Evolutionary conservation across 306 rosid species (phyloP).

Genomic region (Acmispon strigosus): DNA sequence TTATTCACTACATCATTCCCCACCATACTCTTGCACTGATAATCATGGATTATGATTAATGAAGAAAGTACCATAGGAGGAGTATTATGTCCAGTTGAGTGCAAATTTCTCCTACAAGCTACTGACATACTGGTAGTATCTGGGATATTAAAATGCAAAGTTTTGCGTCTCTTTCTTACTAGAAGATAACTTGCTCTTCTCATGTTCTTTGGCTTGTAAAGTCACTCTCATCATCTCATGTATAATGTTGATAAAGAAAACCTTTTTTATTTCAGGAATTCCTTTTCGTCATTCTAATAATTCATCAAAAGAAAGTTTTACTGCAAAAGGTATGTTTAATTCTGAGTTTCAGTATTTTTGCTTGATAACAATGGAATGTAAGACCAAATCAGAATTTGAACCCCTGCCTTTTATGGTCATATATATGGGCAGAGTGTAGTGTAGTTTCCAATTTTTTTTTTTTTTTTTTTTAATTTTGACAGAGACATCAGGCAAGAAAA

Average conservation of each 20-base stretch:
- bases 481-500: neutral
- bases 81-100: constrained; percentile 10
- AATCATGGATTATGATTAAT: neutral
- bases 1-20: constrained; percentile 2
- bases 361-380: constrained; percentile 19
- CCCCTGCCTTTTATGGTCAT: neutral
- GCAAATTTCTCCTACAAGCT: constrained; percentile 21
- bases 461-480: neutral
- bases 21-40: constrained; percentile 2
- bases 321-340: constrained; percentile 79
- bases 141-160: constrained; percentile 3
- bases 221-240: constrained; percentile 20
- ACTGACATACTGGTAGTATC: constrained; percentile 6
- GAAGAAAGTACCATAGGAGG: constrained; percentile 1
- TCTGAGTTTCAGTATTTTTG: constrained; percentile 27
- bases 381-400: constrained; percentile 5
- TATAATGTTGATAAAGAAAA: constrained; percentile 45
- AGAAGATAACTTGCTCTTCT: constrained; percentile 24
- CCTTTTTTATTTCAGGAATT: constrained; percentile 81
- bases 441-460: neutral
- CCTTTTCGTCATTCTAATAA: constrained; percentile 72
- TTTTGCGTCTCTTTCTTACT: constrained; percentile 20
- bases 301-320: constrained; percentile 78
- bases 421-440: neutral
- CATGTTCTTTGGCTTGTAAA: constrained; percentile 34